A percentile compares a stretch with the other conserved stretches of the same genome.
Evolutionary conservation across 129 eudicot species (phyloP).

Genomic region (Ambrosia artemisiifolia): DNA sequence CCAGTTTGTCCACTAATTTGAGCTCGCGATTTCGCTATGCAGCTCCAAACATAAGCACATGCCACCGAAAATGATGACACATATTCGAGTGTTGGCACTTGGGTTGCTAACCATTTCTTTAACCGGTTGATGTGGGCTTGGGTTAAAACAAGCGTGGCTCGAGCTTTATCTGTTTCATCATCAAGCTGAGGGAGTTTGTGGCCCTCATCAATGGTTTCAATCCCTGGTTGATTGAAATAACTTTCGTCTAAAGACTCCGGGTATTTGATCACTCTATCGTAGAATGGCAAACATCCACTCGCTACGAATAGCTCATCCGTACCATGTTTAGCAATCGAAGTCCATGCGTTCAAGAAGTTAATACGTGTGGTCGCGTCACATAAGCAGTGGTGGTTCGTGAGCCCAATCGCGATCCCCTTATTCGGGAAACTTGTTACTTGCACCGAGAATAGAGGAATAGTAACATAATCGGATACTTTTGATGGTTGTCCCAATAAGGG

Average conservation of each 20-base stretch:
- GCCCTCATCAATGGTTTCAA: neutral
- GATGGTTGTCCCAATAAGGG: conserved; percentile 26
- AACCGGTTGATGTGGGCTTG: conserved; percentile 22
- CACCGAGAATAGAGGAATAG: conserved; percentile 29
- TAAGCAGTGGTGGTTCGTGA: conserved; percentile 32
- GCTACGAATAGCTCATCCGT: conserved; percentile 14
- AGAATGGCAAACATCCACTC: conserved; percentile 11
- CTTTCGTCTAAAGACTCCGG: neutral
- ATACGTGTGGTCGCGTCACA: conserved; percentile 36
- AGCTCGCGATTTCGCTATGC: conserved; percentile 26
- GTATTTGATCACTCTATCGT: conserved; percentile 26
- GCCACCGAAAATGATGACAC: conserved; percentile 37
- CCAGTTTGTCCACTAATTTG: neutral
- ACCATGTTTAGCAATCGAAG: conserved; percentile 29
- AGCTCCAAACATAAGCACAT: conserved; percentile 39
- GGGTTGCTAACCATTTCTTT: conserved; percentile 15
- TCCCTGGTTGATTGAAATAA: conserved; percentile 2
- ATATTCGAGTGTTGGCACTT: conserved; percentile 18
- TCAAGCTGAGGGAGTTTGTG: conserved; percentile 19
- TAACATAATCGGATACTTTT: conserved; percentile 6
- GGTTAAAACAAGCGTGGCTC: conserved; percentile 38
- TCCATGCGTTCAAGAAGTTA: conserved; percentile 42
- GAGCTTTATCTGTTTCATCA: conserved; percentile 25
- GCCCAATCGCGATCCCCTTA: conserved; percentile 38
- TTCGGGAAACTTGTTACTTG: conserved; percentile 41